Conservation (phyloP, 1,284 basidiomycete species). For the Moniliella sp. region DNA sequence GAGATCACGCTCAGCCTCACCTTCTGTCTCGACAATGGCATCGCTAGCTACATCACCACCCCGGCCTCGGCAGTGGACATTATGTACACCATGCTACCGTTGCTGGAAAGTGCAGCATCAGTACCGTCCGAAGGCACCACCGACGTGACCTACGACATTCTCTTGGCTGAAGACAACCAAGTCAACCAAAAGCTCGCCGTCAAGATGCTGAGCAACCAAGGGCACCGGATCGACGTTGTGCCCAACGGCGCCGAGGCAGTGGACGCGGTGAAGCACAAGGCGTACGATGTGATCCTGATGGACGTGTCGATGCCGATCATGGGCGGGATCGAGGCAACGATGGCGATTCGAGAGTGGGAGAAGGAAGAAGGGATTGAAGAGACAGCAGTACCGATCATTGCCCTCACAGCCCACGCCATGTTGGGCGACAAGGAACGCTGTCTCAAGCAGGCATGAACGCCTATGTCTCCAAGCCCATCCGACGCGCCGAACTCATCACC, state of each 20-base stretch:
- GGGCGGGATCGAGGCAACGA: slow-evolving; percentile 24
- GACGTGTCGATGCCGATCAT: slow-evolving; percentile 17
- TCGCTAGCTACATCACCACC: slow-evolving; percentile 70
- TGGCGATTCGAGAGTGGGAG: slow-evolving; percentile 45
- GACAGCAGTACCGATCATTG: slow-evolving; percentile 24
- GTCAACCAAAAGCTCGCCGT: slow-evolving; percentile 27
- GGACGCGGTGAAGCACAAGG: slow-evolving; percentile 12
- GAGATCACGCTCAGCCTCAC: slow-evolving; percentile 30
- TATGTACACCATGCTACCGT: slow-evolving; percentile 71
- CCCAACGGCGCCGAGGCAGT: slow-evolving; percentile 22
- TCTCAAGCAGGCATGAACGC: slow-evolving; percentile 26
- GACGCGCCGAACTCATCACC: too few species aligned
- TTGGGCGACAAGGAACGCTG: slow-evolving; percentile 21
- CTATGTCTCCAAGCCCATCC: slow-evolving; percentile 26
- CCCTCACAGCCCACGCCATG: slow-evolving; percentile 24
- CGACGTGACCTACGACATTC: slow-evolving; percentile 67
- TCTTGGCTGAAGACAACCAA: slow-evolving; percentile 27
- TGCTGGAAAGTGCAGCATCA: slow-evolving; percentile 73
- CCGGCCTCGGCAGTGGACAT: slow-evolving; percentile 73
- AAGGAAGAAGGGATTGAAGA: slow-evolving; percentile 41
- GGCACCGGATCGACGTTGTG: slow-evolving; percentile 24
- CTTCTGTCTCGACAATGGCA: slow-evolving; percentile 64
- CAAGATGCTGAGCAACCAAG: slow-evolving; percentile 25
- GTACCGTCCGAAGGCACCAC: slow-evolving; percentile 54
- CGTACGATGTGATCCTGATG: slow-evolving; percentile 26